Base-by-base conservation (phyloP, 805 yeast genomes). In the Torulaspora franciscae region DNA sequence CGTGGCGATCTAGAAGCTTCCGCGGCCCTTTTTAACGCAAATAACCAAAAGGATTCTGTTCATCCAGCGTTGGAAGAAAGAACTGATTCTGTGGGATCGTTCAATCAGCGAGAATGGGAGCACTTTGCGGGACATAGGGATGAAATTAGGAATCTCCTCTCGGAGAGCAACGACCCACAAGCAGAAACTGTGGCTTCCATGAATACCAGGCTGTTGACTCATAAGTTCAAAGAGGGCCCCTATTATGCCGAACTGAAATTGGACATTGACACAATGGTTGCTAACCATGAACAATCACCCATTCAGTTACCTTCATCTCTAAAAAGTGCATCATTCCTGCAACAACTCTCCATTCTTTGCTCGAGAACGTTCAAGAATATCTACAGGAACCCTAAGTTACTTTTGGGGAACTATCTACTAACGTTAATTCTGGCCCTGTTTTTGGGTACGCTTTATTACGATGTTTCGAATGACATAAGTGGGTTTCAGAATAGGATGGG, bases 401-500 rank as follows among this genome's bases (percentile, higher is more conserved):
- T 93, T 42, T 62, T 89, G 48, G 85, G 93, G 1, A 95, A 93
- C 58, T 91, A 91, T 59, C 69, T 83, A 1, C 71, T 91, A 48
- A 83, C 96, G 0, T 65, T 86, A 7, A 62, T 81, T 11, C 78
- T 91, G 64, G 96, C 95, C 1, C 59, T 81, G 3, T 85, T 91
- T 66, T 82, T 96, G 65, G 96, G 98, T 0, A 77, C 77, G 40
- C 71, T 93, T 32, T 93, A 93, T 64, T 91, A 82, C 67, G 74
- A 88, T 58, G 81, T 91, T 22, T 71, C 81, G 33, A 85, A 88
- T 60, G 96, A 91, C 62, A 91, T 93, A 44, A 81, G 95, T 57
- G 99, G 99, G 0, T 93, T 93, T 72, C 99, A 93, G 65, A 93
- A 93, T 66, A 75, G 99, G 56, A 73, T 93, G 52, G 99, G 99